Base-by-base conservation (phyloP, 371 early-diverging fungal species). In the Zopfochytrium polystomum region DNA sequence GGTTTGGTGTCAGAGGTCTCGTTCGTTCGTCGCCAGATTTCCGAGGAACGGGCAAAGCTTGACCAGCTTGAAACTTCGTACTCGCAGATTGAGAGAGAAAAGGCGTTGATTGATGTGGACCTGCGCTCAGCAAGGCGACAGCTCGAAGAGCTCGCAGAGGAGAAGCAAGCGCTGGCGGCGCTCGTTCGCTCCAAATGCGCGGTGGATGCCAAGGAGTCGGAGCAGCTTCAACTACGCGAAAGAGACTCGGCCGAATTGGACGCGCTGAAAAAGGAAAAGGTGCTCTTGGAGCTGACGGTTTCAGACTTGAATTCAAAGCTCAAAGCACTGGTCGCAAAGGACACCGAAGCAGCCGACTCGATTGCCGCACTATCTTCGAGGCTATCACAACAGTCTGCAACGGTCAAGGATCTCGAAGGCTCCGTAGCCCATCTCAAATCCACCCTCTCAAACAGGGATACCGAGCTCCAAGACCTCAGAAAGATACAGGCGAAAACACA, bases 21-120 rank as follows among this genome's bases (percentile, higher is more conserved):
- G 18, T 38, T 38, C 38, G 38, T 38, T 18, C 7, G 38, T 11
- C 7, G 18, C 11, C 38, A 38, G 38, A 7, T 38, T 38, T 18
- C 18, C 11, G 38, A 38, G 38, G 38, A 38, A 38, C 11, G 38
- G 11, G 18, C 7, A 11, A 38, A 18, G 38, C 38, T 38, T 18
- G 38, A 38, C 11, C 11, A 38, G 18, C 7, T 7, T 18, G 18
- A 11, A 18, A 38, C 48, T 2, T n/a, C 27, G 15, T 46, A 7
- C 27, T 18, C n/a, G 25, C 60, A 63, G 22, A 38, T 68, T n/a
- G 74, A 75, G 52, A 44, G 58, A 30, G 30, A n/a, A 2, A 72
- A 72, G 38, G 58, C 67, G 9, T 43, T 67, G 38, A 18, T 63
- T 13, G 50, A 65, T 25, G 52, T 65, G 11, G 72, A 75, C 42